Conservation (phyloP, 2,329 filamentous ascomycete genomes). For the Chrysoporthe austroafricana region DNA sequence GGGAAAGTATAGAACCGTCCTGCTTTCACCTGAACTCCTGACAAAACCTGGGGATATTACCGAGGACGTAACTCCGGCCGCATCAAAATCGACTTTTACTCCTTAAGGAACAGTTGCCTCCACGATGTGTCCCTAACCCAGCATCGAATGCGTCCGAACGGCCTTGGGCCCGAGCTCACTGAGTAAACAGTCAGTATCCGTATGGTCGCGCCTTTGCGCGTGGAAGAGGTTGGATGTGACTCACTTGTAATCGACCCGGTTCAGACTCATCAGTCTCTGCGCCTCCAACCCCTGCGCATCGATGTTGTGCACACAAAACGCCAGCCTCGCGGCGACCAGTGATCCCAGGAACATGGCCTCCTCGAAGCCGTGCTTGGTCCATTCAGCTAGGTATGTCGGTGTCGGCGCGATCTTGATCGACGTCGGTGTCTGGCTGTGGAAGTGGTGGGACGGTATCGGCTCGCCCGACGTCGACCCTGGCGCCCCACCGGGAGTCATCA, state of each 20-base stretch:
- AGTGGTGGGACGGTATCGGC: constrained; percentile 50
- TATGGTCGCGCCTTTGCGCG: background rate
- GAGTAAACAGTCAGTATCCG: constrained; percentile 19
- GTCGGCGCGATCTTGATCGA: constrained; percentile 77
- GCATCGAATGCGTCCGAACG: constrained; percentile 57
- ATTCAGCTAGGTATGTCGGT: constrained; percentile 87
- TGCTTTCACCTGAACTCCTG: constrained; percentile 18
- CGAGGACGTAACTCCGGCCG: constrained; percentile 7
- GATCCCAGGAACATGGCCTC: constrained; percentile 87
- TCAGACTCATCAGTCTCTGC: constrained; percentile 60
- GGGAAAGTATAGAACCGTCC: background rate
- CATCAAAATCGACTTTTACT: constrained; percentile 3
- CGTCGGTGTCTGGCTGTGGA: constrained; percentile 75
- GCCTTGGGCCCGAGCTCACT: constrained; percentile 60
- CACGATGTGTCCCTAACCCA: constrained; percentile 41
- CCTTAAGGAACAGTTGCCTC: background rate
- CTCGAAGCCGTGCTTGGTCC: constrained; percentile 80
- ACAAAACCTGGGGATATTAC: constrained; percentile 9
- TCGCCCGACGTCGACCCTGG: constrained; percentile 47
- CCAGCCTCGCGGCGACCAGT: constrained; percentile 74
- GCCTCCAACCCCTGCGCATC: constrained; percentile 56
- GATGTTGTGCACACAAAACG: constrained; percentile 62
- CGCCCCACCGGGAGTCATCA: constrained; percentile 39
- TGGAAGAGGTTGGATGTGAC: constrained; percentile 33
- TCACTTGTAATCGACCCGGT: constrained; percentile 65